A percentile compares a stretch with the other conserved stretches of the same genome.
Evolutionary conservation across 2,329 filamentous ascomycete species (phyloP).

Genomic region (Emergomyces africanus): DNA sequence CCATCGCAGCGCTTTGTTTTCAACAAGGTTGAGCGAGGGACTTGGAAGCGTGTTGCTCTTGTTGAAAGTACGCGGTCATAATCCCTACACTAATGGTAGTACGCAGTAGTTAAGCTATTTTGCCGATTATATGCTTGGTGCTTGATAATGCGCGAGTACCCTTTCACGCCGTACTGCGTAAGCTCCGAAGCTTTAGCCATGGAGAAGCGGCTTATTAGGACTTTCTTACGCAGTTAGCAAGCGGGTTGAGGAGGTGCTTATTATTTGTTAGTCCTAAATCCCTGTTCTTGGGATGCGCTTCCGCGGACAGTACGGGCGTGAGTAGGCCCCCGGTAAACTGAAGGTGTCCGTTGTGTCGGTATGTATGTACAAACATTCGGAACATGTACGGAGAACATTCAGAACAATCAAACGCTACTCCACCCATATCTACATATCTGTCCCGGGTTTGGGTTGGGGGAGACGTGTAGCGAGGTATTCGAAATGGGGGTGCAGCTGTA

Average conservation of each 20-base stretch:
- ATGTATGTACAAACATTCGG: neutral
- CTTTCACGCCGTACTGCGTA: neutral
- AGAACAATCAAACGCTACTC: too few species aligned
- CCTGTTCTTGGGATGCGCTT: neutral
- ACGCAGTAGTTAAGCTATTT: neutral
- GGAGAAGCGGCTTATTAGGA: neutral
- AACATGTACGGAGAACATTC: neutral
- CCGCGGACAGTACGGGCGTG: neutral
- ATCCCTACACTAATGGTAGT: neutral
- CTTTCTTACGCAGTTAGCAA: neutral
- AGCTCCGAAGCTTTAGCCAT: neutral
- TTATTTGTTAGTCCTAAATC: neutral
- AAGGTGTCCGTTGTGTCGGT: too few species aligned
- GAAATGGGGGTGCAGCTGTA: neutral
- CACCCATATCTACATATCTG: too few species aligned
- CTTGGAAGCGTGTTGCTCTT: too few species aligned
- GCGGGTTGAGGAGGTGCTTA: neutral
- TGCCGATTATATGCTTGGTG: neutral
- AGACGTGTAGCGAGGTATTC: neutral
- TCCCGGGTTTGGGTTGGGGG: too few species aligned
- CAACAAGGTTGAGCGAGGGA: too few species aligned
- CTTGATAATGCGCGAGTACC: neutral
- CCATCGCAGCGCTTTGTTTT: neutral
- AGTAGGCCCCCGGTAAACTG: neutral
- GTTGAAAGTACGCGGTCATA: too few species aligned